Percentiles rank a stretch among this genome's conserved stretches.
Evolutionary conservation across 371 early-diverging fungal species (phyloP).

Genomic region (Mortierella sp.): DNA sequence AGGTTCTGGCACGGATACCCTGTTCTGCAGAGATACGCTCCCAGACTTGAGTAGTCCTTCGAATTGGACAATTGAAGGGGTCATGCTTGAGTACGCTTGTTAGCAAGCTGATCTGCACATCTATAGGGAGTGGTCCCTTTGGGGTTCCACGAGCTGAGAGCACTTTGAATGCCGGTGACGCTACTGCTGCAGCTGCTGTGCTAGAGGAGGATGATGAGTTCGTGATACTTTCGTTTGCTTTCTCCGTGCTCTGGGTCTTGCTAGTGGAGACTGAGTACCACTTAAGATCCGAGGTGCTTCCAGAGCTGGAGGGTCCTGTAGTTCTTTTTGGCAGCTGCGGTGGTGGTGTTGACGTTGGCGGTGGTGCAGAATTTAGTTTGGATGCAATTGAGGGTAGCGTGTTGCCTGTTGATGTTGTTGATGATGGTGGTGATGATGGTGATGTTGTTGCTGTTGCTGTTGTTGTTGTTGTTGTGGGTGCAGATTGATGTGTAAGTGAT

Average conservation of each 20-base stretch:
- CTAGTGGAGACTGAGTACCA: neutral
- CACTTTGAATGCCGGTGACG: constrained; percentile 9
- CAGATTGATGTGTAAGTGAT: neutral
- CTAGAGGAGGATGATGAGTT: neutral
- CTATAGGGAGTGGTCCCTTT: constrained; percentile 46
- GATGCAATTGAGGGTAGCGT: neutral
- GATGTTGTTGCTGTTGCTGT: neutral
- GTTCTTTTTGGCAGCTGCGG: neutral
- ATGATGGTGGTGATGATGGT: neutral
- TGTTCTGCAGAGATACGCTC: constrained; percentile 45
- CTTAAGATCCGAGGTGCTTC: neutral
- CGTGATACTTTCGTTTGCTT: too few relatives aligned
- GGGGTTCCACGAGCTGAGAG: constrained; percentile 35
- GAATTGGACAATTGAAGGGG: constrained; percentile 56
- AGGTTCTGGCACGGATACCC: constrained; percentile 52
- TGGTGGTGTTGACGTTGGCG: too few relatives aligned
- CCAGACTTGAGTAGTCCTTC: constrained; percentile 53
- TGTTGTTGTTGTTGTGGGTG: constrained; percentile 1
- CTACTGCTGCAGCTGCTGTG: neutral
- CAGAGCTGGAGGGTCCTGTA: neutral
- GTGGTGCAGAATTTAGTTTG: neutral
- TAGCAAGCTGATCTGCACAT: constrained; percentile 39
- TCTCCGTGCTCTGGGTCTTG: neutral
- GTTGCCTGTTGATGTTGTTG: neutral
- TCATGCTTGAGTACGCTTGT: constrained; percentile 46